Base-by-base conservation (phyloP, 306 rosid species). In the Benincasa hispida region DNA sequence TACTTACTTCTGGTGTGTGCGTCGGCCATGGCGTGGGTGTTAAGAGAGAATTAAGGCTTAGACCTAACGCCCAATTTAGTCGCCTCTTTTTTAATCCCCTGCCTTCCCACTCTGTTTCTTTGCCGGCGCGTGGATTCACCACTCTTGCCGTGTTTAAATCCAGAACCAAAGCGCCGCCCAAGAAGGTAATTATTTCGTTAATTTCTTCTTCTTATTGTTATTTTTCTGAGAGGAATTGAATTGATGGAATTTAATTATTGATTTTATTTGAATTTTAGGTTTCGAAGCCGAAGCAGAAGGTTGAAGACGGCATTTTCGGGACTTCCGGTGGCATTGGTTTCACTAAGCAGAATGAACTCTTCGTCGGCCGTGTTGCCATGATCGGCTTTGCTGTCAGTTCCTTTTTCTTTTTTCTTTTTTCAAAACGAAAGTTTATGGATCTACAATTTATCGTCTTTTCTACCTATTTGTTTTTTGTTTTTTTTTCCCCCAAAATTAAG, bases 311-410 rank as follows among this genome's bases (percentile, higher is more conserved):
- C 25, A 2, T 94, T 58, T 92, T 94, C 77, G 99, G 99, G 19
- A 94, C 99, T 75, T 94, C 99, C 0, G 99, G 99, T 19, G 99
- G 99, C 47, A 87, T 94, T 86, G 99, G 97, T 37, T 94, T 94
- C 77, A 94, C 99, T 0, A 94, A 94, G 90, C 88, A 90, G 88
- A 94, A 94, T 55, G 99, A 94, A 84, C 98, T 94, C 73, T 94
- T 94, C 28, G 99, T 94, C 22, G 97, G 99, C 73, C 99, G 98
- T 62, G 96, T 85, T 82, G 98, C 98, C 45, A 94, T 94, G 99
- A 54, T 94, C 47, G 99, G 99, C 60, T 94, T 94, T 79, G 99
- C 99, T 0, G 99, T 92, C 62, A 94, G 96, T 83, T 56, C 34
- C 51, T 2, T n/a, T 47, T 48, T 3, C 15, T 9, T 2, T n/a